A percentile compares a stretch with the other conserved stretches of the same genome.
Conservation (phyloP, 306 rosid species). For the Cucurbita pepo region DNA sequence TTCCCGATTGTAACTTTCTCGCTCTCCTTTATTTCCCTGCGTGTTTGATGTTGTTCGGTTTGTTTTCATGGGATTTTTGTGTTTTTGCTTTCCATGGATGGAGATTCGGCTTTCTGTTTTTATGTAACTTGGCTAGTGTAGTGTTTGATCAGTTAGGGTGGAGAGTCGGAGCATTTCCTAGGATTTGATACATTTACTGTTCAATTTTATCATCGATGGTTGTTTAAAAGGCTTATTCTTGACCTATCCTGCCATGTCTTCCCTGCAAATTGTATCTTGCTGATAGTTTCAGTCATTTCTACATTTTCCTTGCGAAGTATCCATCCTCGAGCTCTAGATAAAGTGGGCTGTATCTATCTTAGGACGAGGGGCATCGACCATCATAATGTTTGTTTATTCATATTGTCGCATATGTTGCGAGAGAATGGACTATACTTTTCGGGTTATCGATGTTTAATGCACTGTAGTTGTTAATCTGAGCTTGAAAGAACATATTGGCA, state of each 20-base stretch:
- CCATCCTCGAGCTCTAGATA: not conserved
- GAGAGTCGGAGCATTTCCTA: not conserved
- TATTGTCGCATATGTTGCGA: not conserved
- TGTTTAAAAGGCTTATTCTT: not conserved
- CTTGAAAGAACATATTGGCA: not conserved
- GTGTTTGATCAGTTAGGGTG: not conserved
- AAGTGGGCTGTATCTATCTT: not conserved
- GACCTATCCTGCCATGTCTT: not conserved
- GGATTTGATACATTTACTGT: not conserved
- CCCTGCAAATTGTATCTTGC: not conserved
- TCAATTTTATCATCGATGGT: not conserved
- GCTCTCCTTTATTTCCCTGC: not conserved
- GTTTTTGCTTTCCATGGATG: not conserved
- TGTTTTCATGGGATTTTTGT: not conserved
- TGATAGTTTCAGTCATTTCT: not conserved
- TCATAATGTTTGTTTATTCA: not conserved
- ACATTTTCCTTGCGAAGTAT: not conserved
- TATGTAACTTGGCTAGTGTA: not conserved
- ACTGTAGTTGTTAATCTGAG: not conserved
- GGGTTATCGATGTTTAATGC: not conserved
- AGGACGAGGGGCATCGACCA: not conserved
- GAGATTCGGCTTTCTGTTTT: not conserved
- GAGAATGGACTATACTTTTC: not conserved
- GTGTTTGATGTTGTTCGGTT: not conserved
- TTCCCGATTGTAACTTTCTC: conserved; percentile 39